Evolutionary conservation across 1,284 basidiomycete species (phyloP).

Genomic region (Cryptococcus sp.): DNA sequence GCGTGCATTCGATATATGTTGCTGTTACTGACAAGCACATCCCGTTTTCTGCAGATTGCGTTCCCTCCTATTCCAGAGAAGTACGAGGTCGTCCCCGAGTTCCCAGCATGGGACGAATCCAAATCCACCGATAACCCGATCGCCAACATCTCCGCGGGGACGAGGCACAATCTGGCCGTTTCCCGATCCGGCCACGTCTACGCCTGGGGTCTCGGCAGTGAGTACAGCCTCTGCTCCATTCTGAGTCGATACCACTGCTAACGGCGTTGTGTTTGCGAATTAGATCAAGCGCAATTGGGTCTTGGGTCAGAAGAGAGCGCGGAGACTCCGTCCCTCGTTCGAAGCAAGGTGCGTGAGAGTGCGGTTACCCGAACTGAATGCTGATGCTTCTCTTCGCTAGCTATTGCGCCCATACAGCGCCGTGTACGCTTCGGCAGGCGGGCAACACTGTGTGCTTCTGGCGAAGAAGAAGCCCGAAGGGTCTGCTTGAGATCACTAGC

Average conservation of each 20-base stretch:
- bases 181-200: constrained; percentile 76
- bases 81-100: constrained; percentile 54
- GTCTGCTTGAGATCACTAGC: not conserved
- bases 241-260: not conserved
- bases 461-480: constrained; percentile 15
- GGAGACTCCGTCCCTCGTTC: constrained; percentile 66
- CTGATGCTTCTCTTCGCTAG: constrained; percentile 25
- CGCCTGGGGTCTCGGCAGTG: constrained; percentile 79
- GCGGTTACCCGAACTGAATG: too few relatives aligned
- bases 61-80: constrained; percentile 63
- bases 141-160: constrained; percentile 72
- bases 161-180: constrained; percentile 79
- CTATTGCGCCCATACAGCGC: constrained; percentile 53
- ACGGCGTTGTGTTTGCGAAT: not conserved
- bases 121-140: constrained; percentile 62
- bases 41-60: constrained; percentile 53
- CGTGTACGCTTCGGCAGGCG: constrained; percentile 54
- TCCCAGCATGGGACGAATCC: constrained; percentile 51
- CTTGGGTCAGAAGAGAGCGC: constrained; percentile 54
- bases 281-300: constrained; percentile 55
- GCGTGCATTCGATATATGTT: constrained; percentile 10
- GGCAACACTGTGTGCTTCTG: constrained; percentile 56
- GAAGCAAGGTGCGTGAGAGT: constrained; percentile 58
- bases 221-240: constrained; percentile 16
- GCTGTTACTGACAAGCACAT: constrained; percentile 5